Conservation (phyloP, 2,329 filamentous ascomycete species). For the Aspergillus melleus region DNA sequence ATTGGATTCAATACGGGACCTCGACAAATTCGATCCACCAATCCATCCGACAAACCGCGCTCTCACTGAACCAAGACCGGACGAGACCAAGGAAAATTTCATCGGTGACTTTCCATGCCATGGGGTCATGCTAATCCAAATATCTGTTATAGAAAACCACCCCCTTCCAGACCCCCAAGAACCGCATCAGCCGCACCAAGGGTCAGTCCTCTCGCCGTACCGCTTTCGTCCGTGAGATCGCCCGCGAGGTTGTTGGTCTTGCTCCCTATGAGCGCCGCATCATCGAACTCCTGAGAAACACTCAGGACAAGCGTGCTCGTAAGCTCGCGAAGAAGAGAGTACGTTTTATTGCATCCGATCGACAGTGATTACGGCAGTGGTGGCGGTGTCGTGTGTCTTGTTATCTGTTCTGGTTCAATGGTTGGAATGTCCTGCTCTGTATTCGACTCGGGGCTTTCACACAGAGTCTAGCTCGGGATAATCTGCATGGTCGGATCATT, state of each 20-base stretch:
- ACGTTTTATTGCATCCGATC: constrained; percentile 38
- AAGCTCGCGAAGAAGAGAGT: constrained; percentile 99
- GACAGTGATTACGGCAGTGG: background rate
- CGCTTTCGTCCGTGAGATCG: constrained; percentile 92
- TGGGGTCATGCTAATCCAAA: constrained; percentile 40
- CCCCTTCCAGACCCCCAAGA: constrained; percentile 69
- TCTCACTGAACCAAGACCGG: background rate
- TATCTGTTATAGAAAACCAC: constrained; percentile 72
- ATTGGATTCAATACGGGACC: background rate
- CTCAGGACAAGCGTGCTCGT: constrained; percentile 97
- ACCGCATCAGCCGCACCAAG: constrained; percentile 81
- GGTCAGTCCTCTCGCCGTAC: constrained; percentile 96
- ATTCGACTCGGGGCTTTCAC: background rate
- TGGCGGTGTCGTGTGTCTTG: background rate
- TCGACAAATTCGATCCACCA: background rate
- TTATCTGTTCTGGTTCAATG: background rate
- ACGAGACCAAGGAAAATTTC: background rate
- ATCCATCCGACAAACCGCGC: constrained; percentile 3
- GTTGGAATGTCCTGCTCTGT: background rate
- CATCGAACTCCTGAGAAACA: constrained; percentile 98
- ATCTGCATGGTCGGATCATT: background rate
- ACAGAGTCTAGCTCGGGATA: background rate
- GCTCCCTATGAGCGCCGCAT: constrained; percentile 97
- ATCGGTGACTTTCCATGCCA: background rate
- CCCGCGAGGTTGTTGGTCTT: constrained; percentile 96